These are phyloP conservation scores for Pueraria montana DNA, from an alignment of 306 rosid genomes.

Conservation along the genomic window DNA sequence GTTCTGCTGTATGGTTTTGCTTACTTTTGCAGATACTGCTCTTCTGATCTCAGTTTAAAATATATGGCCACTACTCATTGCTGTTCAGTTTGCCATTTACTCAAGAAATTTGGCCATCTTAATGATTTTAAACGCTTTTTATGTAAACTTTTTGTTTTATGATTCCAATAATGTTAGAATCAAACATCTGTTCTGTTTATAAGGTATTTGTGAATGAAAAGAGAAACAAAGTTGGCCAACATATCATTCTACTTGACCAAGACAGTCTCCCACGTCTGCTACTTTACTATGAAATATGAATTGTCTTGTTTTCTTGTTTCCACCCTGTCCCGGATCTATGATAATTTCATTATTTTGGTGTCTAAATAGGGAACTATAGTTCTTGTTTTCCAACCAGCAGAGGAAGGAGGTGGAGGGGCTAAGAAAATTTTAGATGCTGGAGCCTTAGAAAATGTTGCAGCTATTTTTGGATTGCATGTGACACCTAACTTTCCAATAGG, in stretches of 20 bases:
- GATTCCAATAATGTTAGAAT: conserved; percentile 10
- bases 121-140: background rate
- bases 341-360: conserved; percentile 22
- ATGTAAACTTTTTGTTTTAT: background rate
- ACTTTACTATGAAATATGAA: background rate
- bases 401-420: conserved; percentile 92
- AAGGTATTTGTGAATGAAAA: background rate
- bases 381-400: conserved; percentile 95
- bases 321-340: background rate
- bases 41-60: conserved; percentile 18
- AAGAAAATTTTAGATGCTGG: conserved; percentile 64
- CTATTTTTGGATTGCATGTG: conserved; percentile 84
- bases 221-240: background rate
- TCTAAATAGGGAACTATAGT: conserved; percentile 77
- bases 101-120: conserved; percentile 13
- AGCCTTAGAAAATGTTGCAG: conserved; percentile 70
- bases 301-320: background rate
- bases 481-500: conserved; percentile 59
- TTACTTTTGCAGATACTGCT: background rate
- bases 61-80: background rate
- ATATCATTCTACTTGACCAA: background rate
- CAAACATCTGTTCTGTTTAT: conserved; percentile 8
- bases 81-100: conserved; percentile 12
- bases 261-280: background rate
- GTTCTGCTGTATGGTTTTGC: background rate